Conservation (phyloP, 2,329 filamentous ascomycete genomes). For the Cladosporium sp. region DNA sequence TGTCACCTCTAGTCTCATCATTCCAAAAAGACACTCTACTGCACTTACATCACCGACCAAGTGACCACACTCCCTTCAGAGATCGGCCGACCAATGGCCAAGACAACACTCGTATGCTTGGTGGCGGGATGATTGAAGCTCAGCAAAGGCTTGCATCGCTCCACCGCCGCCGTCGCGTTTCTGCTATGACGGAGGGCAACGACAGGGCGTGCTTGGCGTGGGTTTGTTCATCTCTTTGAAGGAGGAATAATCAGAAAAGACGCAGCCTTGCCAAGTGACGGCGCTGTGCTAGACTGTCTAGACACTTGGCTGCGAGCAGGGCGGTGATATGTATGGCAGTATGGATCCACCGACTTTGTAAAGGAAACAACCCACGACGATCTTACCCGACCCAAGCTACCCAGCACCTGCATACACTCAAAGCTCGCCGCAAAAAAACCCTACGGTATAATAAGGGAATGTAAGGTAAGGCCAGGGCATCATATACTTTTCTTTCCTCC, state of each 20-base stretch:
- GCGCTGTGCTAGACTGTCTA: background rate
- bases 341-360: constrained; percentile 6
- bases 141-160: background rate
- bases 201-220: background rate
- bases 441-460: background rate
- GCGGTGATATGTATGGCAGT: background rate
- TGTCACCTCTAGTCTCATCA: no score
- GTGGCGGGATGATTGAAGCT: background rate
- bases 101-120: background rate
- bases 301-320: constrained; percentile 1
- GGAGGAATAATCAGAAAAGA: background rate
- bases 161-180: background rate
- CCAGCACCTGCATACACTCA: background rate
- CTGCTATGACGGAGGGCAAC: background rate
- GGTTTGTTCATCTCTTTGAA: background rate
- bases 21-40: no score
- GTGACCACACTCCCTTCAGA: no score
- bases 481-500: background rate
- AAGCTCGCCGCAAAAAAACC: background rate
- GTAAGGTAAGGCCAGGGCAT: background rate
- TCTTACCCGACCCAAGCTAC: background rate
- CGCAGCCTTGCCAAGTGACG: constrained; percentile 6
- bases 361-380: constrained; percentile 1
- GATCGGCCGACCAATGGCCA: no score
- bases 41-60: no score